Evolutionary conservation across 805 yeast species (phyloP).

Genomic region (Candida pini): DNA sequence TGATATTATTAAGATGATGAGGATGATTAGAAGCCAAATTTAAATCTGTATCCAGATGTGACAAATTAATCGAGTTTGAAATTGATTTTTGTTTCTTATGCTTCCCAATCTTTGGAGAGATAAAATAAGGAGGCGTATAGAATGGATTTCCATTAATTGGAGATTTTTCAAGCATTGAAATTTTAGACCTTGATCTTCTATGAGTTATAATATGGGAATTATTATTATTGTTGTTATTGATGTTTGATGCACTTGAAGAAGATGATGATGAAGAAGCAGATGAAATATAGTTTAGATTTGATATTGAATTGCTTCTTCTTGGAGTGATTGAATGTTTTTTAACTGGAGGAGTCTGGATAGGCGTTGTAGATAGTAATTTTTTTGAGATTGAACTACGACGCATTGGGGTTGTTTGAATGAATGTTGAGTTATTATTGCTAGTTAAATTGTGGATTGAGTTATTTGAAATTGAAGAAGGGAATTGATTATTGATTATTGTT

Average conservation of each 20-base stretch:
- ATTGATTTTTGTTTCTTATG: constrained; percentile 28
- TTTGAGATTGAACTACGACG: constrained; percentile 10
- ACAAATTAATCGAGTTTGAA: constrained; percentile 24
- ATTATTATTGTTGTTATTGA: not conserved
- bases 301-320: constrained; percentile 8
- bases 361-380: constrained; percentile 6
- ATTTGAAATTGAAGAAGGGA: constrained; percentile 15
- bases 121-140: constrained; percentile 39
- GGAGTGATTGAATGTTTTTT: constrained; percentile 19
- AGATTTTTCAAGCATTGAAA: constrained; percentile 25
- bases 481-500: too few species aligned
- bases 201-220: constrained; percentile 4
- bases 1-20: too few species aligned
- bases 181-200: constrained; percentile 17
- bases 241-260: not conserved
- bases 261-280: not conserved
- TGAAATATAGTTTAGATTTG: too few species aligned
- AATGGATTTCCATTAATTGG: constrained; percentile 41
- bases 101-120: constrained; percentile 36
- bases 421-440: constrained; percentile 9
- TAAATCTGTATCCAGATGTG: constrained; percentile 28
- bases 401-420: constrained; percentile 11
- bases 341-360: constrained; percentile 20
- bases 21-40: constrained; percentile 20
- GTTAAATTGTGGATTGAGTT: constrained; percentile 14